Evolutionary conservation across 2,329 filamentous ascomycete genomes (phyloP).

Genomic region (Neobulgaria alba): DNA sequence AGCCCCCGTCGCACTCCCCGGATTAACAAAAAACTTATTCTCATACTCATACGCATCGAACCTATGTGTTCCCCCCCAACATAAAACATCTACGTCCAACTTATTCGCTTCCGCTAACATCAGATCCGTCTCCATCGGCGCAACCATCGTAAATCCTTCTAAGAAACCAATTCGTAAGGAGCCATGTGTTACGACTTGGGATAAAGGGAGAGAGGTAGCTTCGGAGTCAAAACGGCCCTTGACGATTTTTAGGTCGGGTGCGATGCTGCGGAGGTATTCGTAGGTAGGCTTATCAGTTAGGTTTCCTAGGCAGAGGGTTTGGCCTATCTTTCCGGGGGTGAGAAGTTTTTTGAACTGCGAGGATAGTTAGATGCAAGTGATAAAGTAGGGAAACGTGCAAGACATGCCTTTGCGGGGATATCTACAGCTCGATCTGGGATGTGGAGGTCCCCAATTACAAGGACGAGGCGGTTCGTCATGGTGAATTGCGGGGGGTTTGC

Average conservation of each 20-base stretch:
- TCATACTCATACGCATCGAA: conserved; percentile 67
- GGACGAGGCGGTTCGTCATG: conserved; percentile 79
- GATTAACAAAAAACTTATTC: conserved; percentile 67
- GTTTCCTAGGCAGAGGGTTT: conserved; percentile 73
- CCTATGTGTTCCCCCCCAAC: conserved; percentile 59
- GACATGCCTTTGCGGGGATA: conserved; percentile 73
- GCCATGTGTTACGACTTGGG: conserved; percentile 58
- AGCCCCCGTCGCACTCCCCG: conserved; percentile 57
- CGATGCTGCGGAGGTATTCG: conserved; percentile 68
- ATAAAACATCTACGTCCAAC: conserved; percentile 60
- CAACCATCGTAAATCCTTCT: conserved; percentile 60
- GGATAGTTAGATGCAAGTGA: conserved; percentile 3
- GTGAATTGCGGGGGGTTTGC: not conserved
- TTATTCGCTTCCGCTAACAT: conserved; percentile 60
- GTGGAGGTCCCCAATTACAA: conserved; percentile 88
- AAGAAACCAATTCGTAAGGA: conserved; percentile 57
- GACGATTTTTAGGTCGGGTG: conserved; percentile 64
- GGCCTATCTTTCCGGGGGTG: conserved; percentile 73
- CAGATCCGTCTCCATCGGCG: conserved; percentile 53
- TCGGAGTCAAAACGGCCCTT: conserved; percentile 60
- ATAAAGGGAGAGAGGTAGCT: conserved; percentile 55
- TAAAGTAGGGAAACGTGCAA: conserved; percentile 6
- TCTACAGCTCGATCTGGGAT: conserved; percentile 89
- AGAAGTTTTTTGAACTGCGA: conserved; percentile 76
- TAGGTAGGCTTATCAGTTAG: conserved; percentile 73